Evolutionary conservation across 2,329 filamentous ascomycete species (phyloP), one percentile per base, ranked within the genome.

Genomic region (Colletotrichum shisoi): DNA sequence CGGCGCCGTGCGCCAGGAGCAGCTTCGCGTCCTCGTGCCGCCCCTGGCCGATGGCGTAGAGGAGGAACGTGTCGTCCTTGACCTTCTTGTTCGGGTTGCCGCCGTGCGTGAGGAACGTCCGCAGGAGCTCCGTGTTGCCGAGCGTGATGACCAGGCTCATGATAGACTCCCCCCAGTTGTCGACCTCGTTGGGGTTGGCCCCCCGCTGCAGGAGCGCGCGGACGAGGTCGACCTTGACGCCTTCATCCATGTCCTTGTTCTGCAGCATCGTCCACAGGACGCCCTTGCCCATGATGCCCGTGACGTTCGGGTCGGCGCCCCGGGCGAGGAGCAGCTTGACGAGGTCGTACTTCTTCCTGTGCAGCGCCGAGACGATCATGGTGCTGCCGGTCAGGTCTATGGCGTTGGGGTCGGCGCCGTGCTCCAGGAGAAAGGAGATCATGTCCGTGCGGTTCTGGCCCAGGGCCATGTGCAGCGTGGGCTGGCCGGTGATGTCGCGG

Each of bases 351-450:
- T 69, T 69, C 46, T 75, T 70, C 64, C 76, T 76, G 57, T 68
- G 57, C 2, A 81, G 68, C 0, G 77, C 73, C 27, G 77, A 74
- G 3, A 74, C 73, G 6, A 80, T 70, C 11, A 81, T 73, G 1
- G 74, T 73, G 0, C 71, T 62, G 12, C 79, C 79, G 0, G 71
- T 73, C 3, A 75, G 49, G 2, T 74, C 75, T 15, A 72, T 73
- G 1, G 70, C 70, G 21, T 76, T 73, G 6, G 73, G 69, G 24
- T 77, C 74, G 3, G 76, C 78, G 0, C 80, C 79, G 13, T 72
- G 72, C 7, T 74, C 71, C 1, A 81, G 70, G 2, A 81, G 74
- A 1, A 77, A 63, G 3, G 74, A 70, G 19, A 75, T 70, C 68
- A 81, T 74, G n/a, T 76, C 74, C 9, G 73, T 71, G 19, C 72